Base-by-base conservation (phyloP, 306 rosid species). In the Dalbergia cultrata region DNA sequence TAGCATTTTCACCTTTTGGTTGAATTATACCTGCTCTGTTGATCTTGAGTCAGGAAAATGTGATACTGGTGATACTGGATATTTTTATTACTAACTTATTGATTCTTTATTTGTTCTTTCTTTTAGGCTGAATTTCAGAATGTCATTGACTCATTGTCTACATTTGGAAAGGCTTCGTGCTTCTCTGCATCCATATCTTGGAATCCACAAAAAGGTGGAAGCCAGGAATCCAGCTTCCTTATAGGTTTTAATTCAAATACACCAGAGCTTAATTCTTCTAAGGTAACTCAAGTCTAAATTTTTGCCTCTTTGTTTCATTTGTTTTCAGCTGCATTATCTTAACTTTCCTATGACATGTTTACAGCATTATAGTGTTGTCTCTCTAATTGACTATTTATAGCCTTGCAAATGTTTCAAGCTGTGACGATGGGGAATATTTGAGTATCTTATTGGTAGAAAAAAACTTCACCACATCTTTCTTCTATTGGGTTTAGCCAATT, bases 101-200 rank as follows among this genome's bases (percentile, higher is more conserved):
- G 4, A 39, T 57, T 4, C 56, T 47, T 68, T 60, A 18, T 13
- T 13, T 45, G 9, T 62, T 78, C 49, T 17, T 72, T 77, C 76
- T 64, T 72, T 79, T 85, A 95, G 99, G 99, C 98, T 52, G 98
- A 95, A 85, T 91, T 93, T 86, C 98, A 91, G 79, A 95, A 93
- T 86, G 93, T 90, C 72, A 89, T 85, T 52, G 97, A 93, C 56
- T 90, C 98, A 12, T 90, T 93, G 61, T 90, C 92, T 84, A 71
- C 92, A 22, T 78, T 90, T 79, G 94, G 94, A 58, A 90, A 90
- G 74, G 89, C 93, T 60, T 22, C 67, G 44, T 95, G 97, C 83
- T 72, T 85, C 64, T 88, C 97, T 75, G 98, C 98, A 37, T 90
- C 98, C 22, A 88, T 93, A 78, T 92, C 97, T 50, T 93, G 95